Evolutionary conservation across 2,329 filamentous ascomycete species (phyloP).

Genomic region (Mollisiaceae sp.): DNA sequence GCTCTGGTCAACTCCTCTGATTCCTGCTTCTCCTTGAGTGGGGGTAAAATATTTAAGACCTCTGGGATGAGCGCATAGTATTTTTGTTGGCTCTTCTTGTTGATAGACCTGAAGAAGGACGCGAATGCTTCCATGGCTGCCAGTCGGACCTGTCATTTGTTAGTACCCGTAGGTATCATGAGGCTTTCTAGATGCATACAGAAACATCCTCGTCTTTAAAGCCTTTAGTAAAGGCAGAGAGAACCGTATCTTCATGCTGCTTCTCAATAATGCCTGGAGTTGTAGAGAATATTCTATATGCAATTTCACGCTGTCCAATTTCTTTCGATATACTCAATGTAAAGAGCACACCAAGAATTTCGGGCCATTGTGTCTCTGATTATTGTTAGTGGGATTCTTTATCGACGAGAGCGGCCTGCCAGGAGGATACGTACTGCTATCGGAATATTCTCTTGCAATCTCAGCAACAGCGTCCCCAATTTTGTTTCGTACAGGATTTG

Average conservation of each 20-base stretch:
- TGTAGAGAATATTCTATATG: conserved; percentile 93
- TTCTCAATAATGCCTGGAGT: conserved; percentile 96
- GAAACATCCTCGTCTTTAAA: conserved; percentile 87
- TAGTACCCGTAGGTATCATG: background rate
- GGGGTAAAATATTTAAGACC: conserved; percentile 91
- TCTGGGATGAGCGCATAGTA: conserved; percentile 88
- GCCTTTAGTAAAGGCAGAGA: conserved; percentile 85
- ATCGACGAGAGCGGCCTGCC: background rate
- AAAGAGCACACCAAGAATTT: conserved; percentile 85
- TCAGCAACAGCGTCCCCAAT: conserved; percentile 98
- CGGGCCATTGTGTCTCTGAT: conserved; percentile 83
- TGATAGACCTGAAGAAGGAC: conserved; percentile 90
- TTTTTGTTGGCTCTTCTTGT: conserved; percentile 85
- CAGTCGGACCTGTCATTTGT: conserved; percentile 72
- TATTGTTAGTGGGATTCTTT: conserved; percentile 26
- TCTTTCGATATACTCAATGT: conserved; percentile 87
- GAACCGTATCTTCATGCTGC: conserved; percentile 90
- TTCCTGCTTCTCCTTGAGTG: conserved; percentile 89
- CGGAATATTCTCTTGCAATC: conserved; percentile 91
- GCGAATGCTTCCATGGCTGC: conserved; percentile 97
- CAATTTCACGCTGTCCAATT: conserved; percentile 83
- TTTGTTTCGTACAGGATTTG: conserved; percentile 84
- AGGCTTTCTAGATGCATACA: conserved; percentile 52
- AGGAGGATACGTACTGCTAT: conserved; percentile 70
- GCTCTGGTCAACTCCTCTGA: conserved; percentile 91